Conservation (phyloP, 441 rosid genomes). For the Breynia disticha region DNA sequence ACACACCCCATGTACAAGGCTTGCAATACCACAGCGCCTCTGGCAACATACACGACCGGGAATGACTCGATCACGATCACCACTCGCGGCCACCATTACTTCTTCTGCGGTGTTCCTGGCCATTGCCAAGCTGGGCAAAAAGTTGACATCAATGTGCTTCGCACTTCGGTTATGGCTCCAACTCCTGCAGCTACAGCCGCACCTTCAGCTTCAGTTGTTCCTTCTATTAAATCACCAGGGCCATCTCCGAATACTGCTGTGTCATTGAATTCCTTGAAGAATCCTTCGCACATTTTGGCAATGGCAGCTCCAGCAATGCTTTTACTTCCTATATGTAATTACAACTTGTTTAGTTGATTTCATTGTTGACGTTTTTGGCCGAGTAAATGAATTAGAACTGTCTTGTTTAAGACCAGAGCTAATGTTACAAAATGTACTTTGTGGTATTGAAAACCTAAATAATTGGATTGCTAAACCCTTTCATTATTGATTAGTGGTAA, state of each 20-base stretch:
- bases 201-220: constrained; percentile 25
- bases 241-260: constrained; percentile 33
- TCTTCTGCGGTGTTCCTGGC: constrained; percentile 80
- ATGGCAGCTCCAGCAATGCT: constrained; percentile 13
- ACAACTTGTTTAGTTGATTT: too few species aligned
- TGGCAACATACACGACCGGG: constrained; percentile 72
- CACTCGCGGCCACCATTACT: constrained; percentile 71
- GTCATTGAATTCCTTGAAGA: constrained; percentile 14
- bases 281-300: constrained; percentile 11
- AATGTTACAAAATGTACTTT: too few species aligned
- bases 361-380: too few species aligned
- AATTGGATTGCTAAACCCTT: too few species aligned
- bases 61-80: constrained; percentile 72
- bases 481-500: too few species aligned
- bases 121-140: constrained; percentile 84
- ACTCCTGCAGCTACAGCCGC: constrained; percentile 26
- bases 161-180: constrained; percentile 19
- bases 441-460: too few species aligned
- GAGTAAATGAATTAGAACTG: too few species aligned
- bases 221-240: constrained; percentile 35
- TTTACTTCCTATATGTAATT: neutral
- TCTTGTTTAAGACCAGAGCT: too few species aligned
- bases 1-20: constrained; percentile 62
- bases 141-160: constrained; percentile 73
- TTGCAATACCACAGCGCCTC: constrained; percentile 62